These are phyloP conservation scores for Inga laurina DNA, from an alignment of 306 rosid species.

Conservation along the genomic window DNA sequence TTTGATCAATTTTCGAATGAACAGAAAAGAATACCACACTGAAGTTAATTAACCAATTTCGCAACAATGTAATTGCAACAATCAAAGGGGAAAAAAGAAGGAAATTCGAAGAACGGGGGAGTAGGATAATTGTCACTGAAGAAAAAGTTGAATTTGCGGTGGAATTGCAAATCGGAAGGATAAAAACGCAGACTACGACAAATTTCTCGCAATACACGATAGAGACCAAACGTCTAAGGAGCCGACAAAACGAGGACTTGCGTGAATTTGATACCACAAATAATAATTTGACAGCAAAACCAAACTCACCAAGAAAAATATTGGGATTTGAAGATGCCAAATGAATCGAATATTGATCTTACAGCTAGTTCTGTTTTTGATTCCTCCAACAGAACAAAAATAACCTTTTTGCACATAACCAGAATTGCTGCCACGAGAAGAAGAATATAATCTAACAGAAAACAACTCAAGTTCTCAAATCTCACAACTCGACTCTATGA, in stretches of 20 bases:
- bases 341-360: slow-evolving; percentile 30
- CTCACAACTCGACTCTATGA: not conserved
- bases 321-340: not conserved
- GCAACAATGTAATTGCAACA: not conserved
- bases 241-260: slow-evolving; percentile 35
- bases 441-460: not conserved
- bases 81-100: slow-evolving; percentile 11
- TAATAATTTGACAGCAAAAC: slow-evolving; percentile 9
- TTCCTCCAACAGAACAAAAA: slow-evolving; percentile 11
- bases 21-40: slow-evolving; percentile 19
- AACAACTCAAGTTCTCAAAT: slow-evolving; percentile 17
- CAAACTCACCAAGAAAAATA: slow-evolving; percentile 50
- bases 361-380: not conserved
- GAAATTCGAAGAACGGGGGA: slow-evolving; percentile 10
- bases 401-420: slow-evolving; percentile 27
- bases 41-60: slow-evolving; percentile 3
- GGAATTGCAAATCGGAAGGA: not conserved
- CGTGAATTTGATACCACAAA: slow-evolving; percentile 23
- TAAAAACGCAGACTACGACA: slow-evolving; percentile 25
- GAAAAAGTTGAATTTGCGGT: slow-evolving; percentile 6
- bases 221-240: slow-evolving; percentile 29
- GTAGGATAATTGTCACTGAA: slow-evolving; percentile 17
- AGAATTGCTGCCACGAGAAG: slow-evolving; percentile 26
- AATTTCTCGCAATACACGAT: slow-evolving; percentile 44
- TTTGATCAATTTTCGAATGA: slow-evolving; percentile 20